Percentiles rank a stretch among this genome's conserved stretches.
Conservation (phyloP, 2,329 filamentous ascomycete species). For the Colletotrichum kahawae region DNA sequence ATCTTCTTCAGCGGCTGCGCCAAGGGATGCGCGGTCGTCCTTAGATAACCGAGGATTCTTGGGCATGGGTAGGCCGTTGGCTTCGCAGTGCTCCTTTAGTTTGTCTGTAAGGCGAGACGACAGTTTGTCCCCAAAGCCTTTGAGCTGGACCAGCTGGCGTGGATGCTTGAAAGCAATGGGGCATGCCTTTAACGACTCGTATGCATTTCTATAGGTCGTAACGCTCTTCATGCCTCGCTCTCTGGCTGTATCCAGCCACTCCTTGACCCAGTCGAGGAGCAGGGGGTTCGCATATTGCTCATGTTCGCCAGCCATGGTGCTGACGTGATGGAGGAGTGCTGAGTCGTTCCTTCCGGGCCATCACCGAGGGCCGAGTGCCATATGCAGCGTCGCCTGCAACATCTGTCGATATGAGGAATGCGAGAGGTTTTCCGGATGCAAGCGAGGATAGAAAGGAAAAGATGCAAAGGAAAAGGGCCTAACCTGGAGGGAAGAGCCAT, state of each 20-base stretch:
- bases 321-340: conserved; percentile 21
- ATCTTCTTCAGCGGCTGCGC: conserved; percentile 40
- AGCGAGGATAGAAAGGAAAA: not conserved
- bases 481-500: not conserved
- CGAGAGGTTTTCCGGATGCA: not conserved
- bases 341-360: conserved; percentile 9
- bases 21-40: conserved; percentile 30
- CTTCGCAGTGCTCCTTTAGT: conserved; percentile 64
- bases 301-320: conserved; percentile 35
- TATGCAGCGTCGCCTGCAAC: not conserved
- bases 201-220: conserved; percentile 76
- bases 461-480: not conserved
- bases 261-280: conserved; percentile 75
- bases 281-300: conserved; percentile 70
- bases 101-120: conserved; percentile 71
- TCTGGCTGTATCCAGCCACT: conserved; percentile 74
- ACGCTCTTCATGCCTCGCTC: conserved; percentile 74
- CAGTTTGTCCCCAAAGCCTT: conserved; percentile 75
- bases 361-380: not conserved
- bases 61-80: conserved; percentile 73
- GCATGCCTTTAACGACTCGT: conserved; percentile 77
- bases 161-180: conserved; percentile 75
- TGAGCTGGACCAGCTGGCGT: conserved; percentile 73
- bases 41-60: conserved; percentile 51
- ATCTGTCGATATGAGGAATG: not conserved